These are phyloP conservation scores for Boletus barrowsii DNA, from an alignment of 768 basidiomycete genomes.

Conservation along the genomic window DNA sequence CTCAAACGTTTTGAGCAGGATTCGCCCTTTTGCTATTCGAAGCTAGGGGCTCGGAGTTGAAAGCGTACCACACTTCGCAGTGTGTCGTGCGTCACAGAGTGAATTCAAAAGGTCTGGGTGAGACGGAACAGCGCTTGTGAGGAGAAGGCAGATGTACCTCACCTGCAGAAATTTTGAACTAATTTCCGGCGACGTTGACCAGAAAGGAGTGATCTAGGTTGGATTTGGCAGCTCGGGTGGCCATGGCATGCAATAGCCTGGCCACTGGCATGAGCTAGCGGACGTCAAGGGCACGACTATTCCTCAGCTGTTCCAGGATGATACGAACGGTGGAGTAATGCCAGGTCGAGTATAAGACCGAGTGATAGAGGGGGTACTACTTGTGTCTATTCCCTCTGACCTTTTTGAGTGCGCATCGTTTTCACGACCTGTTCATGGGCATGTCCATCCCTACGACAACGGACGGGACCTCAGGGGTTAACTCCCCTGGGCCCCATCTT, in stretches of 20 bases:
- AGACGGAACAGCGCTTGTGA: conserved; percentile 5
- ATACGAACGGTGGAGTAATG: not conserved
- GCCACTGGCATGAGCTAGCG: not conserved
- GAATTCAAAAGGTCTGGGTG: conserved; percentile 4
- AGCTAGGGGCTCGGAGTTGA: not conserved
- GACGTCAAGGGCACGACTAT: not conserved
- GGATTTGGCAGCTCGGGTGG: not conserved
- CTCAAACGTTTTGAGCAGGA: conserved; percentile 21
- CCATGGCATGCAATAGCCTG: not conserved
- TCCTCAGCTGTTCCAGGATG: not conserved
- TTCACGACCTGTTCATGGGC: not conserved
- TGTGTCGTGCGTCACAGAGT: not conserved
- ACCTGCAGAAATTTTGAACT: conserved; percentile 3
- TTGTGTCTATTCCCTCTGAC: not conserved
- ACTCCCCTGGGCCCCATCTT: not conserved
- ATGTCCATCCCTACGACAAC: conserved; percentile 11
- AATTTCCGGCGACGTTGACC: conserved; percentile 10
- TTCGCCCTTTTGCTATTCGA: conserved; percentile 20
- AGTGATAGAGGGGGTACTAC: conserved; percentile 2
- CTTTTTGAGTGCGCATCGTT: conserved; percentile 5
- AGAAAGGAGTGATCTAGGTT: not conserved
- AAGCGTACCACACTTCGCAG: not conserved
- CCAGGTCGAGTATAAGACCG: conserved; percentile 20
- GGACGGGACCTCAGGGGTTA: not conserved
- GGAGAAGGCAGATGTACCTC: conserved; percentile 17